phyloP scores from a whole-genome alignment of 441 rosid genomes.

The Arabidopsis lyrata region DNA sequence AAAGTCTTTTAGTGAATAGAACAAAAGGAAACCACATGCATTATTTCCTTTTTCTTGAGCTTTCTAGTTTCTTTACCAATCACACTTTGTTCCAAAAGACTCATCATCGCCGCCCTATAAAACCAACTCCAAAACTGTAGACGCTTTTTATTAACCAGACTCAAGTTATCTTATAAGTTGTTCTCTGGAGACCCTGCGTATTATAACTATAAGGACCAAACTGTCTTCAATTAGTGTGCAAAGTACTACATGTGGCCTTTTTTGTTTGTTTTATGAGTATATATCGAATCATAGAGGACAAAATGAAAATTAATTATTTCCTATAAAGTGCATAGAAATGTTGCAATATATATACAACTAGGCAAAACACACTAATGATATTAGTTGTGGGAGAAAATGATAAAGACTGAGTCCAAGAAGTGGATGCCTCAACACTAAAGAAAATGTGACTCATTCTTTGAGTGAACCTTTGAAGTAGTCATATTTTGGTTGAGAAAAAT shows the following conservation, averaged over 20 bases:
- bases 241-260: not conserved
- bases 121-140: conserved; percentile 5
- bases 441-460: not conserved
- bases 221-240: not conserved
- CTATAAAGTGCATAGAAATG: not conserved
- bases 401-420: not conserved
- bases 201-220: too few relatives aligned
- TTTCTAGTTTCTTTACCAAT: conserved; percentile 26
- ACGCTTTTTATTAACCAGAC: conserved; percentile 3
- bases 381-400: not conserved
- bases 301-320: not conserved
- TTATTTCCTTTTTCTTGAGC: conserved; percentile 13
- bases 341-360: not conserved
- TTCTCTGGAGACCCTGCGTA: too few relatives aligned
- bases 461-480: conserved; percentile 1
- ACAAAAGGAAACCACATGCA: conserved; percentile 36
- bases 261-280: not conserved
- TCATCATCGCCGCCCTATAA: conserved; percentile 21
- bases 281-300: conserved; percentile 34
- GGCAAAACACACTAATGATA: not conserved
- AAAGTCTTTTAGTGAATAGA: conserved; percentile 5
- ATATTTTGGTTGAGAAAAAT: not conserved
- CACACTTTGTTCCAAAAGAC: conserved; percentile 34
- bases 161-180: not conserved
- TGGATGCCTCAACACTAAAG: not conserved